phyloP scores from a whole-genome alignment of 2,329 filamentous ascomycete species.

The Lecanicillium sp. region DNA sequence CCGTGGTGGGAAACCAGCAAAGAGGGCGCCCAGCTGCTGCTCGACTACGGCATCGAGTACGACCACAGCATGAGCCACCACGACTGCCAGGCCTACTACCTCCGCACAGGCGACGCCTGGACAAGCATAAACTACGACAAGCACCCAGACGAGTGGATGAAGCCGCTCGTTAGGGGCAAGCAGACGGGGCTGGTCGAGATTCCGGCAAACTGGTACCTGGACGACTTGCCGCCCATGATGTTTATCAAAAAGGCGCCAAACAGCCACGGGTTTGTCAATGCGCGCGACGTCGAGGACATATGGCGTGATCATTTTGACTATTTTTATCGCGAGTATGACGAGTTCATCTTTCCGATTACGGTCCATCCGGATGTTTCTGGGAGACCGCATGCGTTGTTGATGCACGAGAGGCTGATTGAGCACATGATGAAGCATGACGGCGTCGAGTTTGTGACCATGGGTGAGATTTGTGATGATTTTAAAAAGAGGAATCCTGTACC shows the following conservation, averaged over 20 bases:
- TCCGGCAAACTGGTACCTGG: conserved; percentile 52
- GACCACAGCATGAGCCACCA: conserved; percentile 60
- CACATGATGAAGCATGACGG: conserved; percentile 55
- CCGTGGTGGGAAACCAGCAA: conserved; percentile 67
- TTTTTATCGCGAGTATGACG: conserved; percentile 69
- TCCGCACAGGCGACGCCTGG: conserved; percentile 56
- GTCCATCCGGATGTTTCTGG: conserved; percentile 69
- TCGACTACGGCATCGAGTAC: conserved; percentile 61
- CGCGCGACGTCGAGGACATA: conserved; percentile 54
- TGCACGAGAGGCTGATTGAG: conserved; percentile 61
- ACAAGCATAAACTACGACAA: conserved; percentile 60
- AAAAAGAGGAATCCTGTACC: conserved; percentile 54
- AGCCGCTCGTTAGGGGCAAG: conserved; percentile 49
- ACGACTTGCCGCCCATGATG: conserved; percentile 61
- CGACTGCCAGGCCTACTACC: conserved; percentile 56
- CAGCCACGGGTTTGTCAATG: conserved; percentile 52
- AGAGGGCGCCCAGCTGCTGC: conserved; percentile 56
- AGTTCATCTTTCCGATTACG: conserved; percentile 70
- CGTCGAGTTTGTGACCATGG: conserved; percentile 62
- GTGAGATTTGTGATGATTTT: conserved; percentile 64
- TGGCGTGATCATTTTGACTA: conserved; percentile 64
- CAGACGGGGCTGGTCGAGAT: conserved; percentile 59
- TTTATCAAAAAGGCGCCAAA: conserved; percentile 61
- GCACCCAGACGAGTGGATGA: conserved; percentile 57
- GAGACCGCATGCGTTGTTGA: conserved; percentile 61